Evolutionary conservation across 1,284 basidiomycete species (phyloP), one percentile per base, ranked within the genome.

Genomic region (Boletus albobrunnescens): DNA sequence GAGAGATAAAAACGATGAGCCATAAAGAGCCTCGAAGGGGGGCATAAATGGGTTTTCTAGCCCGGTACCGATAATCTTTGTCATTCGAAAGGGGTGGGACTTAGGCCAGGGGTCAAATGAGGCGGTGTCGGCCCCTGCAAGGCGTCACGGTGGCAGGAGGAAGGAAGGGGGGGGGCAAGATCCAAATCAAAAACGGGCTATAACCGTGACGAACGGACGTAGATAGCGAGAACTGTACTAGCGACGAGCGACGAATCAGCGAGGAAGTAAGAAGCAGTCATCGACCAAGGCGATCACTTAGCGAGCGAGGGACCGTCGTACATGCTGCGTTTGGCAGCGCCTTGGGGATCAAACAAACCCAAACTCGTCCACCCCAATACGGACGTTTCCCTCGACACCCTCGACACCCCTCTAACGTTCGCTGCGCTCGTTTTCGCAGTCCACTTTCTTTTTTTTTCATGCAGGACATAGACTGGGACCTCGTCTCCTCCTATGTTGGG

Each of bases 401-500:
- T n/a, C n/a, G n/a, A n/a, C n/a, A n/a, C n/a, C n/a, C n/a, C n/a
- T n/a, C n/a, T n/a, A 14, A 12, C 8, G 19, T 22, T 24, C 33
- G 9, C 41, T 9, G 23, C 54, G 22, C 32, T 46, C 40, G 11
- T 27, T 46, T 36, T 41, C 35, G 17, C 28, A 24, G 17, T 12
- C 3, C 16, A 49, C 49, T 6, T 28, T 56, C 44, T 19, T 36
- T 31, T 20, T 36, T 23, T 22, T 49, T 12, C 20, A 60, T 68
- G 62, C 33, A 26, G 19, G 47, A 50, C 40, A 52, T 38, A n/a
- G 76, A 82, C 61, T 79, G 75, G 76, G 78, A 81, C 56, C 60
- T 84, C 44, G 51, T 86, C 23, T 78, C 76, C 1, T 82, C 84
- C 19, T 88, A 85, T 55, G 78, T 70, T 4, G 87, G 86, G 9